Evolutionary conservation across 768 basidiomycete species (phyloP).

Genomic region (Mycena belliarum): DNA sequence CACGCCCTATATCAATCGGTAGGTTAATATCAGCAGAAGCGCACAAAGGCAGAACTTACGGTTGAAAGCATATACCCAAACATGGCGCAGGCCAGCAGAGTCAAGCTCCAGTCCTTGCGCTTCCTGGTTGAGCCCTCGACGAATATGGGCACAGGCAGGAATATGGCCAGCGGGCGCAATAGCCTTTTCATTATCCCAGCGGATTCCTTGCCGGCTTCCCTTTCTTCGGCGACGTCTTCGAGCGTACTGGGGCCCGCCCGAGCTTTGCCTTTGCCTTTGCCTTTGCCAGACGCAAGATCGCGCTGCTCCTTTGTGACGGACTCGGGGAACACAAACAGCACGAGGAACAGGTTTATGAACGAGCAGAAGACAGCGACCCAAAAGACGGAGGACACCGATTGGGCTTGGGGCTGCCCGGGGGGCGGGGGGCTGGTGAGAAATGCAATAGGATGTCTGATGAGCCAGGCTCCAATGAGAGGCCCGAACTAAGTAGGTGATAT

Average conservation of each 20-base stretch:
- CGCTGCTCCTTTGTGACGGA: conserved; percentile 48
- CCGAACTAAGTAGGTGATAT: conserved; percentile 47
- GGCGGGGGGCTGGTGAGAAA: conserved; percentile 18
- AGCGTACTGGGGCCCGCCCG: neutral
- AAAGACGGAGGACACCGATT: conserved; percentile 48
- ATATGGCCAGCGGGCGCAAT: conserved; percentile 63
- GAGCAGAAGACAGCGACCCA: conserved; percentile 47
- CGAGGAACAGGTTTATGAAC: conserved; percentile 58
- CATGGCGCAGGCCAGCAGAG: conserved; percentile 61
- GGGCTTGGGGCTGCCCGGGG: conserved; percentile 16
- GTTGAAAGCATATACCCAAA: conserved; percentile 65
- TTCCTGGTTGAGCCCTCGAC: conserved; percentile 43
- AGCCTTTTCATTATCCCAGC: conserved; percentile 40
- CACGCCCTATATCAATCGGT: conserved; percentile 48
- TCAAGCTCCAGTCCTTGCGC: conserved; percentile 80
- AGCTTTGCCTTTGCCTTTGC: conserved; percentile 21
- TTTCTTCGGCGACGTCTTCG: neutral
- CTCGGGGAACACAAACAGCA: conserved; percentile 71
- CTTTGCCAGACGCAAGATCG: conserved; percentile 30
- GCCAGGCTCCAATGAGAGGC: conserved; percentile 66
- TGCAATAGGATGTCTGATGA: conserved; percentile 43
- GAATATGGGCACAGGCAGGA: conserved; percentile 57
- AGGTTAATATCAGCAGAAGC: neutral
- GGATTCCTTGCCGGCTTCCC: neutral
- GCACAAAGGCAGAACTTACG: conserved; percentile 39